Conservation (phyloP, 2,329 filamentous ascomycete genomes). For the Aspergillus tamarii region DNA sequence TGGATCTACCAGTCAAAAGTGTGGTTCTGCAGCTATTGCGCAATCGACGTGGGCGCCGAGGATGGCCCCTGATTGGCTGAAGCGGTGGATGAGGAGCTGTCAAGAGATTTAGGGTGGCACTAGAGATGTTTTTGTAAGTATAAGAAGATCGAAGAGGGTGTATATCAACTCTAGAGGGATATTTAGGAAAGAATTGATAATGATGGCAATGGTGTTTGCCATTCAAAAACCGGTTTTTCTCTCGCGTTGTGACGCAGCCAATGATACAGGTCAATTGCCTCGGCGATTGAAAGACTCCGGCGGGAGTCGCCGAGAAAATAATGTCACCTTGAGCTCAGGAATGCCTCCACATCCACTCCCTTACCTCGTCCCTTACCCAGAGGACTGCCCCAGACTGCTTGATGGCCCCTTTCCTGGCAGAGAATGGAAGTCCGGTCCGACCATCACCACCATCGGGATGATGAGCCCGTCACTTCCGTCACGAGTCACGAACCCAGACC, state of each 20-base stretch:
- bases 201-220: not conserved
- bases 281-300: not conserved
- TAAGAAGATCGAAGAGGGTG: not conserved
- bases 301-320: not conserved
- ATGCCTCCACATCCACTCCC: not conserved
- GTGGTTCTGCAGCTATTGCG: slow-evolving; percentile 11
- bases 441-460: slow-evolving; percentile 11
- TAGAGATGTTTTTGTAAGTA: not conserved
- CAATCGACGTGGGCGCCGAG: slow-evolving; percentile 10
- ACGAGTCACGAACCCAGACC: not conserved
- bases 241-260: not conserved
- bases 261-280: not conserved
- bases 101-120: not conserved
- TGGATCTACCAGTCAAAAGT: not conserved
- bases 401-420: not conserved
- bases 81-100: not conserved
- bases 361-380: not conserved
- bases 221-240: not conserved
- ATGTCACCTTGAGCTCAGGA: not conserved
- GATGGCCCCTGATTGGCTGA: slow-evolving; percentile 7
- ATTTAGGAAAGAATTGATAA: not conserved
- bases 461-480: not conserved
- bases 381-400: not conserved
- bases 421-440: slow-evolving; percentile 8
- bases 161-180: not conserved